A percentile compares a stretch with the other conserved stretches of the same genome.
Evolutionary conservation across 208 protist genomes (phyloP).

Genomic region (Trichomonas gallinae): DNA sequence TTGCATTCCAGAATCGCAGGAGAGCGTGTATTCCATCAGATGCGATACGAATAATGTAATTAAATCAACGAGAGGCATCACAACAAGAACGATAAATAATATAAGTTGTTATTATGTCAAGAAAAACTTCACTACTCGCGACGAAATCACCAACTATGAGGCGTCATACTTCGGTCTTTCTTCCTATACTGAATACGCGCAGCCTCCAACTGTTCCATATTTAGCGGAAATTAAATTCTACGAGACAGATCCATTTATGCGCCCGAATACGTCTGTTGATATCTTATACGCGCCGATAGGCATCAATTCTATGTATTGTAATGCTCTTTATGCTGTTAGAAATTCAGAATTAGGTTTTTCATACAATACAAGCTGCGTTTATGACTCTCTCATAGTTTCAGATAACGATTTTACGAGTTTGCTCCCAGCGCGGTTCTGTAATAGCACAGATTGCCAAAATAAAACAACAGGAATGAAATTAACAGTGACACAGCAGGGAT

Average conservation of each 20-base stretch:
- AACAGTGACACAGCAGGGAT: background rate
- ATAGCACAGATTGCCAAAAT: background rate
- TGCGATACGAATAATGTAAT: background rate
- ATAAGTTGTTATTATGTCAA: background rate
- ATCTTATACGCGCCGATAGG: background rate
- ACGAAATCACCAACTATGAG: background rate
- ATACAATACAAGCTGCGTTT: background rate
- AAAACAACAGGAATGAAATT: background rate
- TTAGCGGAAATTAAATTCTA: background rate
- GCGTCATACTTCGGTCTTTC: background rate
- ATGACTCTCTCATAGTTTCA: background rate
- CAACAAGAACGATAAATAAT: background rate
- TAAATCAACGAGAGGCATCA: background rate
- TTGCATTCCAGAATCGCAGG: background rate
- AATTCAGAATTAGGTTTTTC: background rate
- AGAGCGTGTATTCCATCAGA: background rate
- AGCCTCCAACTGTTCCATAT: background rate
- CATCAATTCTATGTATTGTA: background rate
- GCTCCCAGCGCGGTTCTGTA: background rate
- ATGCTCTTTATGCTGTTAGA: background rate
- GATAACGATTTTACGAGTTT: background rate
- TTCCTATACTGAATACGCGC: background rate
- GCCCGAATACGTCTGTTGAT: background rate
- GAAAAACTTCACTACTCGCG: background rate
- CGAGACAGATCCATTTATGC: background rate